Conservation (phyloP, 805 yeast genomes). For the Hanseniaspora vineae region DNA sequence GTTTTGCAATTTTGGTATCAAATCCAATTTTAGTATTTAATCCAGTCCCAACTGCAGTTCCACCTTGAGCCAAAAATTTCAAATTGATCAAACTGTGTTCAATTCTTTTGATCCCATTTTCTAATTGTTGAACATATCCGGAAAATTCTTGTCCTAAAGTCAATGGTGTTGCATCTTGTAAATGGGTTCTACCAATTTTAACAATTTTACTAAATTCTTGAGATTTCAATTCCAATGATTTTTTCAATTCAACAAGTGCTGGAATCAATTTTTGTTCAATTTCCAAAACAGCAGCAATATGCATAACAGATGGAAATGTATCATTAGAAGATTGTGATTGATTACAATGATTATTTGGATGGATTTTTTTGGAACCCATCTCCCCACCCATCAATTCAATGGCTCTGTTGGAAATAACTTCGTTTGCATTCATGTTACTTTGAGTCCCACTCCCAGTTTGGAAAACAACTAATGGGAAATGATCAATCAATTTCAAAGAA, state of each 20-base stretch:
- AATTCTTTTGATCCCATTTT: slow-evolving; percentile 82
- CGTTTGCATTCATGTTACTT: slow-evolving; percentile 98
- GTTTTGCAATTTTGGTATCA: slow-evolving; percentile 74
- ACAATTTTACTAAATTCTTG: slow-evolving; percentile 81
- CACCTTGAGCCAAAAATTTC: slow-evolving; percentile 90
- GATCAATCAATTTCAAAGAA: slow-evolving; percentile 81
- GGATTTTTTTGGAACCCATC: slow-evolving; percentile 84
- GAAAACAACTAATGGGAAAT: slow-evolving; percentile 96
- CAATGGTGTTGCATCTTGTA: slow-evolving; percentile 97
- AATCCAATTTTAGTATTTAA: slow-evolving; percentile 88
- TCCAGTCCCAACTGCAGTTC: slow-evolving; percentile 99
- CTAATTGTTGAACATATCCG: slow-evolving; percentile 88
- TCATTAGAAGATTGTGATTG: slow-evolving; percentile 98
- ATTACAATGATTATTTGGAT: slow-evolving; percentile 97
- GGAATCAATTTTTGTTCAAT: slow-evolving; percentile 68
- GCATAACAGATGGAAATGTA: slow-evolving; percentile 99
- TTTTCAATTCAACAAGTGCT: slow-evolving; percentile 62
- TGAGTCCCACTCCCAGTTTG: slow-evolving; percentile 99
- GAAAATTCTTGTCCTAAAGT: slow-evolving; percentile 97
- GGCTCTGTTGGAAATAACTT: slow-evolving; percentile 96
- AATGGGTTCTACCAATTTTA: slow-evolving; percentile 97
- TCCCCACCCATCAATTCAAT: slow-evolving; percentile 90
- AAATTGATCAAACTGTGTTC: slow-evolving; percentile 65
- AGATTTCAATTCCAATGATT: slow-evolving; percentile 62
- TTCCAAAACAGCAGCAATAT: slow-evolving; percentile 93